Conservation (phyloP, 345 rosid species). For the Corchorus olitorius region DNA sequence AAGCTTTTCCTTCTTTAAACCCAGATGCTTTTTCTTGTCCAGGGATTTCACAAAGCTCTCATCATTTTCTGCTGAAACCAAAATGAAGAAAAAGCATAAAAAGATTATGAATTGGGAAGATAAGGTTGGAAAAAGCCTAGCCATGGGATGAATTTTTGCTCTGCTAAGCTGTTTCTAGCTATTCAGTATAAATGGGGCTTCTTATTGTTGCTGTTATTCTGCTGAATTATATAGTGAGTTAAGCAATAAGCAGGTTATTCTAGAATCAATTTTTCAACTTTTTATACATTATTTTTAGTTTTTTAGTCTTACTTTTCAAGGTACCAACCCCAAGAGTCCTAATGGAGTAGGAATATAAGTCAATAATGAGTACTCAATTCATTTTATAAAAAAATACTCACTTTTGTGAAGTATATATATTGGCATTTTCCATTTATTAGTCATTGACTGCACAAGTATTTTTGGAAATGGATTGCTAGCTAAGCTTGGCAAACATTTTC, state of each 20-base stretch:
- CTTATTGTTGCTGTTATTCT: too few species aligned
- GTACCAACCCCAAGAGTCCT: not conserved
- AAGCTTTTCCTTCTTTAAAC: constrained; percentile 55
- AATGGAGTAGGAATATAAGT: not conserved
- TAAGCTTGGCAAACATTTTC: too few species aligned
- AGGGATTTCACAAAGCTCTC: constrained; percentile 36
- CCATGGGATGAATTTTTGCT: constrained; percentile 18
- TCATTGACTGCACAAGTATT: too few species aligned
- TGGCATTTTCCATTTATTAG: not conserved
- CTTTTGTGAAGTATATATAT: too few species aligned
- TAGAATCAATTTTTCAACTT: not conserved
- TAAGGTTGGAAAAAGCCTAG: constrained; percentile 11
- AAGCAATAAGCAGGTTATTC: not conserved
- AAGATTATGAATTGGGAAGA: constrained; percentile 21
- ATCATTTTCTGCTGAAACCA: not conserved
- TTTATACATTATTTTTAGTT: not conserved
- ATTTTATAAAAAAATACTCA: not conserved
- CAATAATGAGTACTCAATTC: not conserved
- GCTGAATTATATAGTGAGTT: not conserved
- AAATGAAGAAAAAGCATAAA: not conserved
- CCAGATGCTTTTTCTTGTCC: constrained; percentile 33
- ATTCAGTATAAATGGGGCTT: too few species aligned
- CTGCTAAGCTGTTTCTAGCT: not conserved
- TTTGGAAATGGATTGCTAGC: too few species aligned
- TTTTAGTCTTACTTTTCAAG: not conserved